A percentile compares a stretch with the other conserved stretches of the same genome.
phyloP scores from a whole-genome alignment of 2,329 filamentous ascomycete genomes.

The Bipolaris oryzae region DNA sequence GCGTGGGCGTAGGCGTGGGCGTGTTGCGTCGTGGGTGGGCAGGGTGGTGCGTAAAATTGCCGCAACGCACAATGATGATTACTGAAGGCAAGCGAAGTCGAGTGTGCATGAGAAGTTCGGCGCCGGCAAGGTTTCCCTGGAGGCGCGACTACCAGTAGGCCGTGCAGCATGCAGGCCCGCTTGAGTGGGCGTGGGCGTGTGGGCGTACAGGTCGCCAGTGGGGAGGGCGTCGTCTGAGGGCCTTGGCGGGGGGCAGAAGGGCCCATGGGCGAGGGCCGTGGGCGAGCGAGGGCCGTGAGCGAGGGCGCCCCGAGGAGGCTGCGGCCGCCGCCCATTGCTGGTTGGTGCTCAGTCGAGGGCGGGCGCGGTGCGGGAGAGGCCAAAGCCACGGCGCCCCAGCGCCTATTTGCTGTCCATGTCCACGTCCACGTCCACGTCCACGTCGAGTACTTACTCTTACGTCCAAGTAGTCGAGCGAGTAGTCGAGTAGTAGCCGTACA shows the following conservation, averaged over 20 bases:
- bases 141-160: constrained; percentile 23
- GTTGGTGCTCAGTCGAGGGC: background rate
- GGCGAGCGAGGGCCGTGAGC: background rate
- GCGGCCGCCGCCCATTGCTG: background rate
- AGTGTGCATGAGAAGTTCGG: constrained; percentile 34
- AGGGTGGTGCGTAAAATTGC: constrained; percentile 14
- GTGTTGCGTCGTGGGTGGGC: constrained; percentile 11
- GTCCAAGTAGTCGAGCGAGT: no score
- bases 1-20: background rate
- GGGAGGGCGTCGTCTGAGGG: background rate
- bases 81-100: constrained; percentile 24
- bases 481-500: no score
- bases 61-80: constrained; percentile 32
- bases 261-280: background rate
- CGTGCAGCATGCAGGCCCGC: constrained; percentile 38
- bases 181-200: no score
- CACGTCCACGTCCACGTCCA: no score
- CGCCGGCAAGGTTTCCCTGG: constrained; percentile 28
- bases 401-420: background rate
- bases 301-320: background rate
- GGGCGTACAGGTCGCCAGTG: constrained; percentile 24
- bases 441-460: no score
- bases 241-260: background rate
- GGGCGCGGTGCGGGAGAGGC: background rate
- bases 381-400: background rate